Evolutionary conservation across 176 grass and related monocot genomes (phyloP), one percentile per base, ranked within the genome.

Genomic region (Musa itinerans): DNA sequence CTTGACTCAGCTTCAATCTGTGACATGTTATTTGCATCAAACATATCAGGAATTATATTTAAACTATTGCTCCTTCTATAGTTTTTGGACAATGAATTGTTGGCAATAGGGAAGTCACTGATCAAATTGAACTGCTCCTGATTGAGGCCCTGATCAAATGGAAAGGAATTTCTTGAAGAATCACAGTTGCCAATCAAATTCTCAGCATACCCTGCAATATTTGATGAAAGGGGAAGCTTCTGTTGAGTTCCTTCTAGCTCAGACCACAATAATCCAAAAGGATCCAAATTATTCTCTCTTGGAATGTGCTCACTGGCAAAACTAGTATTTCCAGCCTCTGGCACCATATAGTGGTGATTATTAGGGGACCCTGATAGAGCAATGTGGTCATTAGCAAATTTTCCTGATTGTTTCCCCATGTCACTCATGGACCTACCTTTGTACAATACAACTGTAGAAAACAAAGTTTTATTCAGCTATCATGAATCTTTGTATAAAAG

Each of bases 231-330:
- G 65, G 96, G 94, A 72, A 89, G 88, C 52, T 89, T 99, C 15
- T 82, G 79, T 78, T 95, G 88, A 72, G 84, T 86, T 64, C 84
- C 88, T 87, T 99, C 89, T 50, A 95, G 87, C 73, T 99, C 96
- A 79, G 96, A 99, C 96, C 91, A 99, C 68, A 91, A 83, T 52
- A 95, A 89, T 43, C 89, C 88, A 75, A 99, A 86, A 88, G 89
- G 91, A 57, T 85, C 95, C 55, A 89, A 65, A 73, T 95, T 89
- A 78, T 81, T 85, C 76, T 89, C 89, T 69, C 82, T 81, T 19
- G 69, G 71, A 71, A 72, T 61, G 74, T 83, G 75, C 76, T 78
- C 81, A 52, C 77, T 77, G 10, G 73, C 65, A 68, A 84, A 79
- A 77, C 80, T 89, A 71, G 79, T 70, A 73, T 89, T 89, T 14